These are phyloP conservation scores for Leptodermis oblonga DNA, from an alignment of 257 asterid species.

Conservation along the genomic window DNA sequence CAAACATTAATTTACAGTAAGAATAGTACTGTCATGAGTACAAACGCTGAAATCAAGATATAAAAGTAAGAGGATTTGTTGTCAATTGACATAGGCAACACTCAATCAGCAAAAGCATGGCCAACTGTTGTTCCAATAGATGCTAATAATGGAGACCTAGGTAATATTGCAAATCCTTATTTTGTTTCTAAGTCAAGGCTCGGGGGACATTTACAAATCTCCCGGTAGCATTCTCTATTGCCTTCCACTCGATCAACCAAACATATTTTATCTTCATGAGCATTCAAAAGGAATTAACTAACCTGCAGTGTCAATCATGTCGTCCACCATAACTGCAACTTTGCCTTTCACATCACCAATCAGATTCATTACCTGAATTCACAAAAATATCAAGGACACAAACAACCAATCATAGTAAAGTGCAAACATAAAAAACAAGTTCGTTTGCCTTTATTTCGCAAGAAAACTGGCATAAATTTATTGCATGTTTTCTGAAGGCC, in stretches of 20 bases:
- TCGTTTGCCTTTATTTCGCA: background rate
- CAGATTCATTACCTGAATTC: slow-evolving; percentile 76
- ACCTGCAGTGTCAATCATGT: slow-evolving; percentile 98
- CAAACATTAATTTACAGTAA: slow-evolving; percentile 24
- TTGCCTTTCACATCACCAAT: slow-evolving; percentile 94
- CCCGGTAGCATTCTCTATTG: background rate
- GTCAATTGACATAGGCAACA: background rate
- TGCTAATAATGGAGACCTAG: background rate
- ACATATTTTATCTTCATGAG: background rate
- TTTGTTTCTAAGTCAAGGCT: background rate
- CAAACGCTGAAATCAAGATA: background rate
- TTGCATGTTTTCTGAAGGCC: background rate
- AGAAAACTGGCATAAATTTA: background rate
- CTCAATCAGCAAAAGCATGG: background rate
- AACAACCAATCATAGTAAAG: background rate
- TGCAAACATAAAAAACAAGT: background rate
- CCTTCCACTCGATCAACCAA: background rate
- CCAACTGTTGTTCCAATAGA: background rate
- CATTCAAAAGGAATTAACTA: slow-evolving; percentile 13
- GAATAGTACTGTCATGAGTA: background rate
- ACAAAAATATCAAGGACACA: background rate
- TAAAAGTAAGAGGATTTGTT: background rate
- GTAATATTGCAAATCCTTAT: background rate
- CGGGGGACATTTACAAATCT: background rate
- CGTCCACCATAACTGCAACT: slow-evolving; percentile 96